Base-by-base conservation (phyloP, 345 rosid species). In the Eucalyptus guilfoylei region DNA sequence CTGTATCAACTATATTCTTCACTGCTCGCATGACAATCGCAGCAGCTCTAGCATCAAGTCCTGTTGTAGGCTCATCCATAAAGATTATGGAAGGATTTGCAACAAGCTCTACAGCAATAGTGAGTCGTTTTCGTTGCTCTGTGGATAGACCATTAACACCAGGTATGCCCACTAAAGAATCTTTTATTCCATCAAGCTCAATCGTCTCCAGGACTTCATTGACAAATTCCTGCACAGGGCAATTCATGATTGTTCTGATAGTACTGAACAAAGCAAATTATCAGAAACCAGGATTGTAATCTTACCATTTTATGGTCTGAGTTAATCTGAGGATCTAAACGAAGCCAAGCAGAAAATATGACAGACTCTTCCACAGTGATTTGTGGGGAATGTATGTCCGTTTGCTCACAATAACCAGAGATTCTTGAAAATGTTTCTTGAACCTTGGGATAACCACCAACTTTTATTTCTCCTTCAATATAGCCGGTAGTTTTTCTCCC, bases 51-150 rank as follows among this genome's bases (percentile, higher is more conserved):
- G 97, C 99, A 89, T 96, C 99, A 30, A 96, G 90, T 52, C 99
- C 96, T 8, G 99, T 94, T 48, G 99, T 95, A 40, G 99, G 99
- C 89, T 96, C 98, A 89, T 96, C 99, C 99, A 96, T 96, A 90
- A 96, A 96, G 5, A 96, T 94, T 67, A 96, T 93, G 13, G 96
- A 96, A 11, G 98, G 99, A 90, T 96, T 96, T 80, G 99, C 96
- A 50, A 96, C 99, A 67, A 96, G 93, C 88, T 96, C 96, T 81
- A 96, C 98, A 44, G 98, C 99, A 85, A 96, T 94, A 0, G 99
- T 96, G 42, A 96, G 90, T 13, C 99, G 72, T 87, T 96, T 96
- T 37, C 97, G 93, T 91, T 96, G 98, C 94, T 96, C 99, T 30
- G 95, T 95, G 48, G 97, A 96, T 30, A 96, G 89, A 54, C 99